These are phyloP conservation scores for Claviceps africana DNA, from an alignment of 2,329 filamentous ascomycete species.

Conservation along the genomic window DNA sequence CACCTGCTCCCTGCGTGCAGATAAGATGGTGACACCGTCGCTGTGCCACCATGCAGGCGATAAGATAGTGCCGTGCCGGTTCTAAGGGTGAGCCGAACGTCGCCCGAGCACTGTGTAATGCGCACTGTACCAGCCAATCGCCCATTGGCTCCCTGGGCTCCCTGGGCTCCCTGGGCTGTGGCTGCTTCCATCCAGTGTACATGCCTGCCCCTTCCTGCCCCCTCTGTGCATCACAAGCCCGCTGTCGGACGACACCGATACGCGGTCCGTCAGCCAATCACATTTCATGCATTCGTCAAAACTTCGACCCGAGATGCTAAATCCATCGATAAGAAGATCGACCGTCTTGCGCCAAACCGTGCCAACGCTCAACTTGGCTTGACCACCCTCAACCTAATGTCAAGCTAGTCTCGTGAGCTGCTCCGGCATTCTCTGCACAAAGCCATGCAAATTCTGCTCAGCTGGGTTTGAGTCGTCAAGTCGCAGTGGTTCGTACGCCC, in stretches of 20 bases:
- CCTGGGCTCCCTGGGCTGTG: no score
- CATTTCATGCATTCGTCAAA: neutral
- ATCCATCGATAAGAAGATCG: conserved; percentile 4
- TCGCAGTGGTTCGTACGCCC: neutral
- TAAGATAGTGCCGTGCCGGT: no score
- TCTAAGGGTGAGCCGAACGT: no score
- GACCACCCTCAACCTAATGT: neutral
- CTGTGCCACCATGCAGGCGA: neutral
- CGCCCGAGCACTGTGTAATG: no score
- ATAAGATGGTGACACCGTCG: neutral
- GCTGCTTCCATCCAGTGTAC: no score
- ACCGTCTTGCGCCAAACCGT: neutral
- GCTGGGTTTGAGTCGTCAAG: neutral
- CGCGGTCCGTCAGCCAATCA: conserved; percentile 6
- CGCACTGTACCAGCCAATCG: no score
- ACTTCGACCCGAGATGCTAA: conserved; percentile 1
- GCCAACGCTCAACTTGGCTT: neutral
- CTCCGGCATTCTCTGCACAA: neutral
- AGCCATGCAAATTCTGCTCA: neutral
- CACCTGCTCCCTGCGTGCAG: neutral
- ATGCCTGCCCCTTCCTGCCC: neutral
- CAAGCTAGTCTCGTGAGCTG: neutral
- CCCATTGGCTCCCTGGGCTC: no score
- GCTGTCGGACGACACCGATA: conserved; percentile 4
- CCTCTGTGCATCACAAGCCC: conserved; percentile 5